phyloP scores from a whole-genome alignment of 331 rosid genomes.

The Quercus lobata region DNA sequence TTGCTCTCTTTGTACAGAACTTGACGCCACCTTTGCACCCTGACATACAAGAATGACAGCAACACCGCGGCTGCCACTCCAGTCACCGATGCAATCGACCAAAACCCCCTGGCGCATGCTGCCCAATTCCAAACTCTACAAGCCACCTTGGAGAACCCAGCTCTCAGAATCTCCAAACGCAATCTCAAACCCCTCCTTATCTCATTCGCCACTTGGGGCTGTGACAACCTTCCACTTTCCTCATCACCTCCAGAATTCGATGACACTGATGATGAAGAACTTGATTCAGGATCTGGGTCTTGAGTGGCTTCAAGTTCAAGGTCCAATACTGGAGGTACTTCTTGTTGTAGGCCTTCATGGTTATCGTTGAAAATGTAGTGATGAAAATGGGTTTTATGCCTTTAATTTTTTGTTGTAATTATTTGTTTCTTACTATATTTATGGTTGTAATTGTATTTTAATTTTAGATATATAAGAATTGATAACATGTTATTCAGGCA shows the following conservation, averaged over 20 bases:
- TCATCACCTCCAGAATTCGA: not conserved
- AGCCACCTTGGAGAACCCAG: constrained; percentile 16
- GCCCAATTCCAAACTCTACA: constrained; percentile 20
- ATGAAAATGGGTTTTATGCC: too few relatives aligned
- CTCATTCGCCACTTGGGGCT: constrained; percentile 17
- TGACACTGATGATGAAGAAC: constrained; percentile 4
- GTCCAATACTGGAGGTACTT: not conserved
- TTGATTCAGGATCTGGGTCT: not conserved
- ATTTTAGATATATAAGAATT: too few relatives aligned
- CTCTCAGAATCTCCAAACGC: constrained; percentile 21
- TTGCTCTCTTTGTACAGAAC: not conserved
- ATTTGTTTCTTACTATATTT: too few relatives aligned
- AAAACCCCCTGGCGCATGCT: constrained; percentile 22
- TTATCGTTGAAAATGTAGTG: not conserved
- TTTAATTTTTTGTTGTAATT: too few relatives aligned
- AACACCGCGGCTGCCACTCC: constrained; percentile 35
- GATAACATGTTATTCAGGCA: too few relatives aligned
- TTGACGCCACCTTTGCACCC: constrained; percentile 35
- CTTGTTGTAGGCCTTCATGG: not conserved
- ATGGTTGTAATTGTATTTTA: too few relatives aligned
- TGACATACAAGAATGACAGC: constrained; percentile 24
- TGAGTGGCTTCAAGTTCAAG: not conserved
- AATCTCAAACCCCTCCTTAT: constrained; percentile 29
- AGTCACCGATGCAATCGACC: constrained; percentile 32
- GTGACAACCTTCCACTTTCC: not conserved